Percentiles rank a stretch among this genome's conserved stretches.
Evolutionary conservation across 805 yeast species (phyloP).

Genomic region (Candida patagonica): DNA sequence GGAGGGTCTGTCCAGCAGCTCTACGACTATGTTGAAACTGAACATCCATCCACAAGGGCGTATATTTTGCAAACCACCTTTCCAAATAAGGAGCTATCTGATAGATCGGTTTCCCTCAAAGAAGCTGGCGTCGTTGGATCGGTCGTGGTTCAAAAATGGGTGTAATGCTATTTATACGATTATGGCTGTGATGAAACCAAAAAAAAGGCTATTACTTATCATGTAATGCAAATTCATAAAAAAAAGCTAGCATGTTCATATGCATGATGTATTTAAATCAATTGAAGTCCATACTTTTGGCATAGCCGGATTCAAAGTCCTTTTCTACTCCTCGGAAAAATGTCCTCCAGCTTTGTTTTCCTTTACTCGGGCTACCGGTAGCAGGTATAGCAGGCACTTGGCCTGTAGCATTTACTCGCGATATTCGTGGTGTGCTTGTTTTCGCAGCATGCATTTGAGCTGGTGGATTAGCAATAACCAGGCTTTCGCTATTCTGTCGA

Average conservation of each 20-base stretch:
- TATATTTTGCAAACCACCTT: conserved; percentile 71
- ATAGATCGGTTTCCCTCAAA: conserved; percentile 46
- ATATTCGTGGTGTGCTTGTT: background rate
- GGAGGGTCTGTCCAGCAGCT: conserved; percentile 55
- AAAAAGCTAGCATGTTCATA: background rate
- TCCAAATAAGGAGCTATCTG: conserved; percentile 67
- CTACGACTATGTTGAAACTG: conserved; percentile 55
- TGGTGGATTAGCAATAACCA: background rate
- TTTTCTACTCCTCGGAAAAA: conserved; percentile 1
- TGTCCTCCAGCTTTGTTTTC: background rate
- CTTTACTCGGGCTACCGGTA: background rate
- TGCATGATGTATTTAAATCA: no score
- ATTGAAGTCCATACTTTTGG: background rate
- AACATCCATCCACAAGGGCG: conserved; percentile 37
- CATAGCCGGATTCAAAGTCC: conserved; percentile 2
- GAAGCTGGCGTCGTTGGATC: conserved; percentile 74
- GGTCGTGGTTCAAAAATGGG: conserved; percentile 88
- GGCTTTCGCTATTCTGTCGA: conserved; percentile 8
- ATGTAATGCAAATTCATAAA: background rate
- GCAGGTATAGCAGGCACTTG: background rate
- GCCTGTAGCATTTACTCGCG: background rate
- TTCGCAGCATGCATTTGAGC: background rate
- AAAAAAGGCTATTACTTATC: background rate
- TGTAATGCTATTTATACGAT: conserved; percentile 16
- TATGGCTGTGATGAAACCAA: background rate